Evolutionary conservation across 106 monocot species (phyloP), one percentile per base, ranked within the genome.

Genomic region (Vanilla planifolia): DNA sequence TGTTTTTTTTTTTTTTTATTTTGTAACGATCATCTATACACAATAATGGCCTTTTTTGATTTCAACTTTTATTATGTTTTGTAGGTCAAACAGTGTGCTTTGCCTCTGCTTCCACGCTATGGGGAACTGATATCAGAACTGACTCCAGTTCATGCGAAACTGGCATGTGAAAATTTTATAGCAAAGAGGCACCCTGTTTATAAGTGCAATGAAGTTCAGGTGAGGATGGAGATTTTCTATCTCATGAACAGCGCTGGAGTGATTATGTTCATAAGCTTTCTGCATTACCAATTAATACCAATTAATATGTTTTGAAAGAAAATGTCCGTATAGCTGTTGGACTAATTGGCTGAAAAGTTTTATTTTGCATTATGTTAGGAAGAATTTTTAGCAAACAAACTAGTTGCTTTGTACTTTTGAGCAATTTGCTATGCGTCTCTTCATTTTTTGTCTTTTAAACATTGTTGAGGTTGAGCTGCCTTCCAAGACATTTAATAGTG

Each of bases 171-270:
- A 75, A 84, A 64, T 67, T 65, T 68, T 40, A 48, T 74, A 37
- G 84, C 95, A 30, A 68, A 79, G 62, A 75, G 84, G 17, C 89
- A 95, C 61, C 95, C 95, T 32, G 68, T 84, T 34, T 86, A 95
- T 67, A 83, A 69, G 68, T 95, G 95, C 83, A 95, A 55, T 73
- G 95, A 95, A 80, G 80, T 81, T 71, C 94, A 95, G 94, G 94
- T 95, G 33, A 24, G 68, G 8, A 19, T 51, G 32, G 9, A 23
- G 21, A 43, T 64, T 48, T 22, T 29, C 26, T 14, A 21, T 45
- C 39, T 46, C 33, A 11, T 71, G 48, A 48, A 48, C 21, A 48
- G n/a, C 25, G 25, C n/a, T 48, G 48, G 21, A 25, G 48, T 48
- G 23, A 1, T 48, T 25, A 48, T 48, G 24, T 25, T 48, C 6